These are phyloP conservation scores for Aspergillus tamarii DNA, from an alignment of 2,329 filamentous ascomycete species.

Conservation along the genomic window DNA sequence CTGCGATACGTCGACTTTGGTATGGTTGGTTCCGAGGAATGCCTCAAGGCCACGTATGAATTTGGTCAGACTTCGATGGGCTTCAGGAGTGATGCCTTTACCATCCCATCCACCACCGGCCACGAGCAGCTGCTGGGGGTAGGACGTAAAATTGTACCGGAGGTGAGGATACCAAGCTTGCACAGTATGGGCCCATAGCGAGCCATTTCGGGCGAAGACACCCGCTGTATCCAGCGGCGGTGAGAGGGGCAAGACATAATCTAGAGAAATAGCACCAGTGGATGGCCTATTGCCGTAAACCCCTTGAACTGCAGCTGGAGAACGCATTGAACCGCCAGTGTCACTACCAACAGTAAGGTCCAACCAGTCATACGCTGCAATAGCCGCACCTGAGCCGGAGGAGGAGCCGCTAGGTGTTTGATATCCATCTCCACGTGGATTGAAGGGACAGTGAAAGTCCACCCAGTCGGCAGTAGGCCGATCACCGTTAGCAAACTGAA, in stretches of 20 bases:
- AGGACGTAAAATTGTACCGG: constrained; percentile 21
- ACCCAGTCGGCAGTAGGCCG: constrained; percentile 35
- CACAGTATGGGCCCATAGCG: constrained; percentile 20
- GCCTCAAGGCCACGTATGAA: constrained; percentile 28
- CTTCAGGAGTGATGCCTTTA: constrained; percentile 20
- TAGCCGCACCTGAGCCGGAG: constrained; percentile 25
- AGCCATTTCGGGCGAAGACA: constrained; percentile 32
- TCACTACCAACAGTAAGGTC: constrained; percentile 27
- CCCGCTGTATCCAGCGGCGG: constrained; percentile 34
- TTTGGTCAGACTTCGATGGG: constrained; percentile 28
- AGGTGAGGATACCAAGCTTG: constrained; percentile 25
- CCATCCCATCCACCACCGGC: constrained; percentile 5
- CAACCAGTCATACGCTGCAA: constrained; percentile 40
- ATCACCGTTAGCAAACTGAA: constrained; percentile 40
- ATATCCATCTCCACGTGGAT: constrained; percentile 42
- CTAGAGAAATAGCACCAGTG: constrained; percentile 22
- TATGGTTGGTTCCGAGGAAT: constrained; percentile 29
- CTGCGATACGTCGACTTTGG: constrained; percentile 29
- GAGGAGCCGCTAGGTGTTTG: constrained; percentile 29
- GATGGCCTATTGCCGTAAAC: constrained; percentile 34
- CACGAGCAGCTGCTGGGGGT: constrained; percentile 26
- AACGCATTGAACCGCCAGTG: constrained; percentile 34
- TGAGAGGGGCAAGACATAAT: constrained; percentile 30
- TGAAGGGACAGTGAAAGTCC: constrained; percentile 43
- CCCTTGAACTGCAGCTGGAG: constrained; percentile 30